A percentile compares a stretch with the other conserved stretches of the same genome.
Conservation (phyloP, 202 grass and related monocot species). For the Cymbopogon flexuosus region DNA sequence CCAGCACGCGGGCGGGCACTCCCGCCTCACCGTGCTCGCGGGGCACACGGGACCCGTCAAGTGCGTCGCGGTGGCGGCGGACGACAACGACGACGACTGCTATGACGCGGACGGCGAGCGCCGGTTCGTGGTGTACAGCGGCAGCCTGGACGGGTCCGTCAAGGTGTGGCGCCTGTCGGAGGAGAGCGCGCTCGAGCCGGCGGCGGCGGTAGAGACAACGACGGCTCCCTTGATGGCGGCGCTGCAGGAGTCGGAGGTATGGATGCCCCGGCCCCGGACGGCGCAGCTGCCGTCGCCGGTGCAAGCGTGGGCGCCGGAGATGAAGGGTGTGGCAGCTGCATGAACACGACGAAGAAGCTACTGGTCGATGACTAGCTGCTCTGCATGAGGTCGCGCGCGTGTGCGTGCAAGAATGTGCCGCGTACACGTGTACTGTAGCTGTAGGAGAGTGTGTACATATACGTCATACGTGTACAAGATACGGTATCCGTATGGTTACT, state of each 20-base stretch:
- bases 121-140: constrained; percentile 78
- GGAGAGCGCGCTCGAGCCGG: background rate
- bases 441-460: background rate
- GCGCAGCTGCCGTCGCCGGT: background rate
- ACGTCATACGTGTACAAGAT: background rate
- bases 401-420: constrained; percentile 13
- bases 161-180: constrained; percentile 74
- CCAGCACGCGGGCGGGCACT: background rate
- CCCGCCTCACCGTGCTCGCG: constrained; percentile 21
- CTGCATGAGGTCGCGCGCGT: background rate
- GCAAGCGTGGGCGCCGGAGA: background rate
- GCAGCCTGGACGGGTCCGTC: constrained; percentile 77
- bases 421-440: background rate
- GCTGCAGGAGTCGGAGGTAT: background rate
- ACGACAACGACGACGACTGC: background rate
- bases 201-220: background rate
- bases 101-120: background rate
- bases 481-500: background rate
- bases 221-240: background rate
- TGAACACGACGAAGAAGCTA: constrained; percentile 5
- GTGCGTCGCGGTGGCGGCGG: constrained; percentile 60
- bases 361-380: background rate
- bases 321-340: constrained; percentile 28
- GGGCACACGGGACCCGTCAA: constrained; percentile 71
- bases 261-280: background rate